Evolutionary conservation across 163 green algal species (phyloP), one percentile per base, ranked within the genome.

Genomic region (Prototheca wickerhamii): DNA sequence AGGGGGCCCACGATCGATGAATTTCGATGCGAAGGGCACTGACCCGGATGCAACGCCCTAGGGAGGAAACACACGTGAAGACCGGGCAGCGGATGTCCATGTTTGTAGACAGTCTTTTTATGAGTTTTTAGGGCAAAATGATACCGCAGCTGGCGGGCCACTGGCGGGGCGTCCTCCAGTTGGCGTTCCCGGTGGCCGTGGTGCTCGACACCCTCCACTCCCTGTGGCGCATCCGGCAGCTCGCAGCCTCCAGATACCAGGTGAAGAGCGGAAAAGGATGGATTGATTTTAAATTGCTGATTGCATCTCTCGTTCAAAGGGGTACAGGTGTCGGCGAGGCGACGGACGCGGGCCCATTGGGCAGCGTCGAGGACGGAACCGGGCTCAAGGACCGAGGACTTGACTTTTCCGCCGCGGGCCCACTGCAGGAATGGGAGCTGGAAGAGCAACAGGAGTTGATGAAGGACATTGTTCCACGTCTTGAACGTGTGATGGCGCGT

Each of bases 161-260:
- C 29, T 29, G 63, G 49, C 32, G 33, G 4, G n/a, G 28, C 3
- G 30, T 67, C 18, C 50, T 71, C 15, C 50, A 52, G 17, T 28
- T 70, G 12, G 49, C 44, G 28, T 56, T 76, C 23, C 62, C 64
- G 3, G 21, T 42, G 0, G 58, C 54, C 1, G 60, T 73, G 15
- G 67, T 57, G 4, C 51, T 58, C 2, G 69, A 76, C 37, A 76
- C 69, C 0, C 40, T 52, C 10, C 50, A 63, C 34, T 68, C 56
- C 58, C 37, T 57, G 17, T 60, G 46, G 29, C 21, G 60, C 2
- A 42, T 64, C 23, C 55, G 57, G 31, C 49, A 53, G 30, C 44
- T 76, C 21, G 58, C 58, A 0, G 31, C 53, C 34, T 21, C 65
- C 40, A 63, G 54, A 1, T n/a, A 72, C 18, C 34, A 72, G 69